Conservation (phyloP, 148 eudicot genomes). For the Vaccinium vitisidaea region DNA sequence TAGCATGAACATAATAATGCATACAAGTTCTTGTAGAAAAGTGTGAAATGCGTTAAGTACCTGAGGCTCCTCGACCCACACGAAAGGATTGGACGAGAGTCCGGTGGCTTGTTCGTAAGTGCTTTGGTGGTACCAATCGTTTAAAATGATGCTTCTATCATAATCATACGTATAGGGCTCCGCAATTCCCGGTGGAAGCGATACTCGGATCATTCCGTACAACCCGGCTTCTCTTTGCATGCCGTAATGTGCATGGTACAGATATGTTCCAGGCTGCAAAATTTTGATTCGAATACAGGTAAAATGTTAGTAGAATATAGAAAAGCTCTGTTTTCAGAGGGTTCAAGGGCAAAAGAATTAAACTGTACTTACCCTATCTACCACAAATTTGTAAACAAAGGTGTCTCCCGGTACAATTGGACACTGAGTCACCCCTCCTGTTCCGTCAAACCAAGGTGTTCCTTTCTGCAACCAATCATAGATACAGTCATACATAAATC, state of each 20-base stretch:
- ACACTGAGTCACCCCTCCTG: slow-evolving; percentile 77
- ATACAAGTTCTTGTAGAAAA: background rate
- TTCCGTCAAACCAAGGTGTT: slow-evolving; percentile 86
- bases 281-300: background rate
- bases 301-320: background rate
- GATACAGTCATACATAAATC: no score
- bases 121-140: slow-evolving; percentile 79
- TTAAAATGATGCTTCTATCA: slow-evolving; percentile 59
- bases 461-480: slow-evolving; percentile 40
- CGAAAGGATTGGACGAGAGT: slow-evolving; percentile 61
- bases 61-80: slow-evolving; percentile 89
- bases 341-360: background rate
- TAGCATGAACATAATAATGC: background rate
- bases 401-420: slow-evolving; percentile 76
- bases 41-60: slow-evolving; percentile 22
- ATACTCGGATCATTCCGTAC: slow-evolving; percentile 60
- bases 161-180: slow-evolving; percentile 70
- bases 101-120: slow-evolving; percentile 49
- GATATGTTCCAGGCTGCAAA: slow-evolving; percentile 67
- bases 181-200: slow-evolving; percentile 41
- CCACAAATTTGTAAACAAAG: slow-evolving; percentile 61
- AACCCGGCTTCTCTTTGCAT: slow-evolving; percentile 78
- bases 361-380: slow-evolving; percentile 50
- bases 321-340: no score
- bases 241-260: slow-evolving; percentile 88